phyloP scores from a whole-genome alignment of 371 early-diverging fungal species.

The Rhizomucor pusillus region DNA sequence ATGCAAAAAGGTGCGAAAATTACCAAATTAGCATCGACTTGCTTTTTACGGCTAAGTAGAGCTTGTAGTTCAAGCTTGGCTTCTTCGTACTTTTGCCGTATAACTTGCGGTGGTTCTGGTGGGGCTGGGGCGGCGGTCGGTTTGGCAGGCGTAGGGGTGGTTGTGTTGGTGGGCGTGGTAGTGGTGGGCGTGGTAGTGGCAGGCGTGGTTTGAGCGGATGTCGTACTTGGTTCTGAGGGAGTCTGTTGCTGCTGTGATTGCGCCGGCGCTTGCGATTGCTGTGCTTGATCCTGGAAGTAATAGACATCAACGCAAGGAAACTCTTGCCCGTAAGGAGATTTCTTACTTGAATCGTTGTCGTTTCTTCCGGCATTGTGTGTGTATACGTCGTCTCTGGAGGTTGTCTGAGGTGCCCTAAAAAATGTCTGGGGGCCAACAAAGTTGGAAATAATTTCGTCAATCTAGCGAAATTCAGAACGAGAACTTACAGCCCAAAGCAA shows the following conservation, averaged over 20 bases:
- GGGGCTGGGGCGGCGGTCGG: constrained; percentile 8
- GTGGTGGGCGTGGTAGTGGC: constrained; percentile 2
- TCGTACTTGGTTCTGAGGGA: constrained; percentile 1
- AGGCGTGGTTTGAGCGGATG: constrained; percentile 2
- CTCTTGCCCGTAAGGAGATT: no score
- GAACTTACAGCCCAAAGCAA: no score
- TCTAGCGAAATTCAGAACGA: no score
- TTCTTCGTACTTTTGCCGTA: constrained; percentile 59
- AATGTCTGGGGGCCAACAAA: no score
- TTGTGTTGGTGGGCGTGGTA: neutral
- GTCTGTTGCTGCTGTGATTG: neutral
- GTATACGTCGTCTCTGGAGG: no score
- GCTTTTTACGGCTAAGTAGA: constrained; percentile 56
- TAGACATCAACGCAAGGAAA: no score
- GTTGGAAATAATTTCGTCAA: no score
- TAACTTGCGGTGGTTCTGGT: constrained; percentile 43
- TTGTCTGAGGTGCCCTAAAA: no score
- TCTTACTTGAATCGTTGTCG: no score
- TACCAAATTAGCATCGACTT: constrained; percentile 64
- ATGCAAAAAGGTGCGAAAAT: no score
- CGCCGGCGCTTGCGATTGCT: neutral
- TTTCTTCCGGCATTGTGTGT: no score
- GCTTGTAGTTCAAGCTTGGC: constrained; percentile 58
- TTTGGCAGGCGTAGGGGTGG: neutral
- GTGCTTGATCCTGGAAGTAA: neutral